These are phyloP conservation scores for Echinosophora koreensis DNA, from an alignment of 306 rosid genomes.

Conservation along the genomic window DNA sequence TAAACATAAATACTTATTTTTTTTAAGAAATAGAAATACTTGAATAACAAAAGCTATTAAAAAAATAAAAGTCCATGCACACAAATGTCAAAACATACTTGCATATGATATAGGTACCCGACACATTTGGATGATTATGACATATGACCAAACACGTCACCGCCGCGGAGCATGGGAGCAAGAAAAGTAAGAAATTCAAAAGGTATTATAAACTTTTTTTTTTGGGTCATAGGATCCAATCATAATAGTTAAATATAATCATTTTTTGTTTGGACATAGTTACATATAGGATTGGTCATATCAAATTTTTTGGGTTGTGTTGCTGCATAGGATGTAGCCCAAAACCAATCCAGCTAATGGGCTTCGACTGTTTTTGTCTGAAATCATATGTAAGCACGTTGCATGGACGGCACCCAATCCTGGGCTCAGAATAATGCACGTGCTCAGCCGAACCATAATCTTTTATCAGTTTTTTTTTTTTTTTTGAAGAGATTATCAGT, in stretches of 20 bases:
- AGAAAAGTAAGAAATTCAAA: neutral
- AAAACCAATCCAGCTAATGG: constrained; percentile 29
- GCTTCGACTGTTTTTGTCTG: constrained; percentile 21
- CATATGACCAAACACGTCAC: constrained; percentile 52
- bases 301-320: neutral
- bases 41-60: too few relatives aligned
- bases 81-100: too few relatives aligned
- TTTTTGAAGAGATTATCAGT: too few relatives aligned
- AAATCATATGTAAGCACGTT: constrained; percentile 36
- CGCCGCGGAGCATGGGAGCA: constrained; percentile 35
- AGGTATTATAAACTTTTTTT: neutral
- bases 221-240: neutral
- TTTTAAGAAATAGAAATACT: too few relatives aligned
- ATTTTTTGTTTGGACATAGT: neutral
- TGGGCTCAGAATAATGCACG: constrained; percentile 38
- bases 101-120: too few relatives aligned
- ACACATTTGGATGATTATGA: constrained; percentile 46
- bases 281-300: neutral
- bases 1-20: neutral
- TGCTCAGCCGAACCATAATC: constrained; percentile 29
- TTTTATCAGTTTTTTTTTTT: neutral
- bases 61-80: too few relatives aligned
- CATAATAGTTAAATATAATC: neutral
- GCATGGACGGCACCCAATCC: constrained; percentile 43
- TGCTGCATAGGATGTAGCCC: constrained; percentile 29